Evolutionary conservation across 2,329 filamentous ascomycete genomes (phyloP), one percentile per base, ranked within the genome.

Genomic region (Penicillium concentricum): DNA sequence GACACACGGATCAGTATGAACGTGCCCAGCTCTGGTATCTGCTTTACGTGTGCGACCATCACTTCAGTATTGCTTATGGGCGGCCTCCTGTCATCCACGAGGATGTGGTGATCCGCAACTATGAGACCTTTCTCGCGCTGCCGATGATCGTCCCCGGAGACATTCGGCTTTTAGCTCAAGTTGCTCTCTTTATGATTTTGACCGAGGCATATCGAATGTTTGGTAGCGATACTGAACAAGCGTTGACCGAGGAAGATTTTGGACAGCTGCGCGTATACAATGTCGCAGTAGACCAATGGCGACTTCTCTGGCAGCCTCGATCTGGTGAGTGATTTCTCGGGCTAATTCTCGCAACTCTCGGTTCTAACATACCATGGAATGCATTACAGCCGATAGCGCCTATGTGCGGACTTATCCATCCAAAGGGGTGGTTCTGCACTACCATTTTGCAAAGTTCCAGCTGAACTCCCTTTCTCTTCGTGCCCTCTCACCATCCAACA

Each of bases 1-100:
- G 80, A 0, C 75, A 78, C 34, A 71, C 61, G 8, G 77, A 82
- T 59, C 76, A 82, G 52, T 79, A 81, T 54, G 82, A 86, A 56
- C 79, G 80, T 35, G 78, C 84, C 4, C 77, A 85, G 20, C 70
- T 87, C 13, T 87, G 84, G 84, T 87, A 86, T 67, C 67, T 86
- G 34, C 71, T 86, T 0, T 88, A 87, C 63, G 83, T 87, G 1
- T 87, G 84, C 64, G 85, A 88, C 63, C 85, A 87, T 59, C 85
- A 88, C 67, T 83, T 87, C 28, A 84, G 83, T 18, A 86, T 85
- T 22, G 73, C 85, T 0, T 86, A 87, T 52, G 83, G 83, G 2
- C 76, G 85, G 3, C 82, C 82, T 1, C 81, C 83, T 0, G 80
- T 85, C 9, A 81, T 86, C 0, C 81, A 82, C 28, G 84, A 86